These are phyloP conservation scores for Elasticomyces elasticus DNA, from an alignment of 495 filamentous ascomycete genomes.

Conservation along the genomic window DNA sequence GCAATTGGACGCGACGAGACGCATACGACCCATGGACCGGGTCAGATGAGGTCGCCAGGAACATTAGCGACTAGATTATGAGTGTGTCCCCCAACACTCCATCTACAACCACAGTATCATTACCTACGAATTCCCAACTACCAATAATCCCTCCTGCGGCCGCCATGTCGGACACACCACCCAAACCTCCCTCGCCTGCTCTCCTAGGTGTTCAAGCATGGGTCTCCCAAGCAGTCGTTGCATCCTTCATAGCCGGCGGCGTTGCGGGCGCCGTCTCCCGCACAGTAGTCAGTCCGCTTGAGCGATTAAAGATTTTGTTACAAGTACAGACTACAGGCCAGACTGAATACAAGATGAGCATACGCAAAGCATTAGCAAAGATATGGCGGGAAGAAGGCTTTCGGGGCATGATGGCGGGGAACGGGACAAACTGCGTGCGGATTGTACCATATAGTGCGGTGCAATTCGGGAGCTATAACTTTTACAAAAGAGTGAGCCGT, in stretches of 20 bases:
- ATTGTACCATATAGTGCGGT: slow-evolving; percentile 97
- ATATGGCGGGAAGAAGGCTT: slow-evolving; percentile 97
- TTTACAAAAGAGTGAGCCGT: slow-evolving; percentile 79
- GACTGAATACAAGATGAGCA: slow-evolving; percentile 82
- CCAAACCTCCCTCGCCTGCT: neutral
- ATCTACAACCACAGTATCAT: neutral
- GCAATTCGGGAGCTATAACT: slow-evolving; percentile 94
- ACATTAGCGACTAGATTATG: neutral
- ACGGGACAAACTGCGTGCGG: slow-evolving; percentile 95
- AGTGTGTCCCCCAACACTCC: neutral
- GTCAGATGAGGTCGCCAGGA: neutral
- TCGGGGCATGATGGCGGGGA: slow-evolving; percentile 92
- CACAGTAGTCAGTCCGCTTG: slow-evolving; percentile 90
- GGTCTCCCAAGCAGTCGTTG: slow-evolving; percentile 67
- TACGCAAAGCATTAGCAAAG: slow-evolving; percentile 77
- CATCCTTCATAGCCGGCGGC: slow-evolving; percentile 92
- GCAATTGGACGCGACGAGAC: neutral
- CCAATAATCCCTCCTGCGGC: neutral
- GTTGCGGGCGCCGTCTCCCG: slow-evolving; percentile 93
- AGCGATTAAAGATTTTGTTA: slow-evolving; percentile 93
- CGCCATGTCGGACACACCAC: slow-evolving; percentile 1
- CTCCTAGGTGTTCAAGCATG: neutral
- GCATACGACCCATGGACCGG: neutral
- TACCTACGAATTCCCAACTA: neutral
- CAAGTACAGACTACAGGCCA: slow-evolving; percentile 89